Conservation (phyloP, 805 yeast species). For the Ogataea allantospora region DNA sequence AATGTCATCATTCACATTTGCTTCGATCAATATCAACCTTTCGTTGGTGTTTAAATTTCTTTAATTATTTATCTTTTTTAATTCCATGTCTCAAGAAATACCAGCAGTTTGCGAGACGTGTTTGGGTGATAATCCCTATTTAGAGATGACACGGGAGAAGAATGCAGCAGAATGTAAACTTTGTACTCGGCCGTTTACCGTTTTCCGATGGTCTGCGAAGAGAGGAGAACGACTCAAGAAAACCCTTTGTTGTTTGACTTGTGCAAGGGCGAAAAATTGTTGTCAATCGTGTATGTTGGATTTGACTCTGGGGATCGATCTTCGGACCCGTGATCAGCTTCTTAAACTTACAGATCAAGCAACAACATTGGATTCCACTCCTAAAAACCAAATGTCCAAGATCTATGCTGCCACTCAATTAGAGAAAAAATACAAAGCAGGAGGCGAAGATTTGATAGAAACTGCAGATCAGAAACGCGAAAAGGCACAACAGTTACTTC, state of each 20-base stretch:
- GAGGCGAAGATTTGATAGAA: conserved; percentile 25
- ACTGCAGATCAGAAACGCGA: conserved; percentile 23
- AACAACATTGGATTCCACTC: conserved; percentile 30
- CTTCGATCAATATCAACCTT: too few relatives aligned
- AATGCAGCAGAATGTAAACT: conserved; percentile 80
- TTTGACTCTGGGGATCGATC: conserved; percentile 75
- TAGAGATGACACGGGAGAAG: conserved; percentile 68
- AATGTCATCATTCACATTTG: too few relatives aligned
- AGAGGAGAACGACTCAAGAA: conserved; percentile 46
- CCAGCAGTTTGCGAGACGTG: conserved; percentile 76
- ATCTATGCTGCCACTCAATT: conserved; percentile 53
- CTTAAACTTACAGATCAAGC: conserved; percentile 53
- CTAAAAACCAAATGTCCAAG: conserved; percentile 43
- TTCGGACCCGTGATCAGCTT: conserved; percentile 77
- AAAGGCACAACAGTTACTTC: conserved; percentile 50
- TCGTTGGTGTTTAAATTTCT: too few relatives aligned
- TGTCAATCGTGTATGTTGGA: conserved; percentile 90
- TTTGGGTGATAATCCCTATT: conserved; percentile 61
- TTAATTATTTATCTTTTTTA: conserved; percentile 2
- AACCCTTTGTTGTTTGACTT: conserved; percentile 74
- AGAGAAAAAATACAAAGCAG: conserved; percentile 33
- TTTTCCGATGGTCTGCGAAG: conserved; percentile 68
- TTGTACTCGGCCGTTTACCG: conserved; percentile 83
- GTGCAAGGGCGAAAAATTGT: conserved; percentile 76
- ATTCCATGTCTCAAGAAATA: conserved; percentile 18